phyloP scores from a whole-genome alignment of 768 basidiomycete species.

The Saitozyma podzolica region DNA sequence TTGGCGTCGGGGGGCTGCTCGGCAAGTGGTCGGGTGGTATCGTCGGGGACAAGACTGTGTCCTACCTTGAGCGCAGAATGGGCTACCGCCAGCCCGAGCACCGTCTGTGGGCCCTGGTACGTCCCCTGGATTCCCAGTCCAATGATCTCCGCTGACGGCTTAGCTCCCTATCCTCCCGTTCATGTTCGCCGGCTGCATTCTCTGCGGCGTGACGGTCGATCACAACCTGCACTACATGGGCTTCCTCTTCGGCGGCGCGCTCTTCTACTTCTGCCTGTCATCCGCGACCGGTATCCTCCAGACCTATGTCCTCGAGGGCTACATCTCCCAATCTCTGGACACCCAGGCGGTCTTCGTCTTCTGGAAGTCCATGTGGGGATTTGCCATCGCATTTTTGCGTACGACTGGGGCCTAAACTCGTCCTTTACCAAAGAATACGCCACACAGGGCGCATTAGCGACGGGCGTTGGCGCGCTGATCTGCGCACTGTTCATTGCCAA shows the following conservation, averaged over 20 bases:
- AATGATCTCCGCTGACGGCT: background rate
- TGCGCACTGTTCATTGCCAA: conserved; percentile 20
- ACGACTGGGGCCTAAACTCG: conserved; percentile 17
- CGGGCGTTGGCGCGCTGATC: conserved; percentile 22
- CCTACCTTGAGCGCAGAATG: conserved; percentile 14
- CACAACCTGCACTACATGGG: conserved; percentile 29
- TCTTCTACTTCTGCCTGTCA: conserved; percentile 31
- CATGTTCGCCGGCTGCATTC: conserved; percentile 30
- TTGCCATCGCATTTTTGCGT: conserved; percentile 23
- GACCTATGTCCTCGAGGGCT: conserved; percentile 40
- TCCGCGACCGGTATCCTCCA: conserved; percentile 34
- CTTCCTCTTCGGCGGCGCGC: conserved; percentile 27
- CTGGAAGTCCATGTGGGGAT: conserved; percentile 41
- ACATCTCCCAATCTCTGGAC: conserved; percentile 28
- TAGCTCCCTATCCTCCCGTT: conserved; percentile 34
- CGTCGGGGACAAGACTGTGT: conserved; percentile 35
- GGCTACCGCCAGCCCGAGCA: conserved; percentile 34
- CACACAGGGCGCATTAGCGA: conserved; percentile 25
- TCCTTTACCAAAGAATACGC: conserved; percentile 19
- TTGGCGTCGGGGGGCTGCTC: conserved; percentile 26
- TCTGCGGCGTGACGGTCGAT: conserved; percentile 25
- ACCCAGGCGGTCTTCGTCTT: conserved; percentile 35
- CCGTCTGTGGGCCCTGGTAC: conserved; percentile 28
- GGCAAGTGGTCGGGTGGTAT: conserved; percentile 32
- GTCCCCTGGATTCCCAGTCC: background rate